Conservation (phyloP, 2,329 filamentous ascomycete species). For the Colletotrichum sp. region DNA sequence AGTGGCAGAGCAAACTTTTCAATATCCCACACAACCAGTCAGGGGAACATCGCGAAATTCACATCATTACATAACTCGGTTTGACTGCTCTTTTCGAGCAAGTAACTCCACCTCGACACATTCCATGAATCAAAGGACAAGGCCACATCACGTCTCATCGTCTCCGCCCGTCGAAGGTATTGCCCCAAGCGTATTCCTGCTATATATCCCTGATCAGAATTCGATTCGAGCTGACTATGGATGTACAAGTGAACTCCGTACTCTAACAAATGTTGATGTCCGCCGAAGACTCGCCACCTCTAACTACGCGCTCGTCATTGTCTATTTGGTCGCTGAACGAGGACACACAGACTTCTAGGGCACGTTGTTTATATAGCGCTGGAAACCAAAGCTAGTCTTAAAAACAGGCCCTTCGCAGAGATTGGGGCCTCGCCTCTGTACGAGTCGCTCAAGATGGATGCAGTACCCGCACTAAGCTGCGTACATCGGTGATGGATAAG, state of each 20-base stretch:
- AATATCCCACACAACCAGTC: not conserved
- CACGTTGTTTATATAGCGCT: not conserved
- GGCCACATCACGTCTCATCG: not conserved
- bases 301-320: not conserved
- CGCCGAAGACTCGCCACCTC: not conserved
- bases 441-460: not conserved
- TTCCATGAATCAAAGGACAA: not conserved
- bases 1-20: not conserved
- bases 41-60: not conserved
- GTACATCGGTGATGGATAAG: not conserved
- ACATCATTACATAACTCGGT: not conserved
- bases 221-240: not conserved
- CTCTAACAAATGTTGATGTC: rapidly evolving
- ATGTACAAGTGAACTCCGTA: no score
- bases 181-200: not conserved
- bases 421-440: not conserved
- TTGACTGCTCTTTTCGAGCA: not conserved
- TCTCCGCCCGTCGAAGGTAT: not conserved
- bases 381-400: not conserved
- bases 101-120: not conserved
- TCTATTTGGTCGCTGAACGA: not conserved
- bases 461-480: not conserved
- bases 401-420: not conserved
- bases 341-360: not conserved
- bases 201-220: no score